Percentiles rank a stretch among this genome's conserved stretches.
Evolutionary conservation across 1,284 basidiomycete genomes (phyloP).

Genomic region (Vanrija humicola): DNA sequence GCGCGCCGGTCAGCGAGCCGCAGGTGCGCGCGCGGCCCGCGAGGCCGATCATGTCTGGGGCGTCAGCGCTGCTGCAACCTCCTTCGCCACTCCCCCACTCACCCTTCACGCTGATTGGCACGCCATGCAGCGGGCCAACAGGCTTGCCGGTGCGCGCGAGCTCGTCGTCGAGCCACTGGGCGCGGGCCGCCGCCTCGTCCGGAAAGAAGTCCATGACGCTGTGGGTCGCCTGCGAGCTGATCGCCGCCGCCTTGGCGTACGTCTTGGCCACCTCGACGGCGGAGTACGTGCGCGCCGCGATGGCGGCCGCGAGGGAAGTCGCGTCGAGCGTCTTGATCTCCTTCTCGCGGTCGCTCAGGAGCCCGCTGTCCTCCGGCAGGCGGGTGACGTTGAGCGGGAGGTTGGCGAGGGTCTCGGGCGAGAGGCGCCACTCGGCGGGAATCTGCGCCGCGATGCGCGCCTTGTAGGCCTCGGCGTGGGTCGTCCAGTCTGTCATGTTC

Average conservation of each 20-base stretch:
- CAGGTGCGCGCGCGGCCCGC: conserved; percentile 33
- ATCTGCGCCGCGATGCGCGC: conserved; percentile 6
- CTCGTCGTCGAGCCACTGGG: conserved; percentile 58
- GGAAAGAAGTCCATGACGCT: conserved; percentile 68
- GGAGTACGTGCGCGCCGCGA: conserved; percentile 27
- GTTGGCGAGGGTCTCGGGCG: neutral
- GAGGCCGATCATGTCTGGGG: conserved; percentile 44
- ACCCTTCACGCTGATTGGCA: conserved; percentile 60
- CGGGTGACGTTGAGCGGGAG: conserved; percentile 7
- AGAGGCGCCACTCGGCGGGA: conserved; percentile 14
- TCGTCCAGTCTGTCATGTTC: conserved; percentile 12
- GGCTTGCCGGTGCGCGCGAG: conserved; percentile 53
- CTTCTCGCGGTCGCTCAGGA: conserved; percentile 24
- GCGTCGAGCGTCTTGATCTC: conserved; percentile 38
- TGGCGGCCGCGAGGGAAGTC: conserved; percentile 32
- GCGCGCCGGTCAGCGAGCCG: too few relatives aligned
- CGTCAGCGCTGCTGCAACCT: neutral
- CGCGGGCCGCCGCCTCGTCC: conserved; percentile 58
- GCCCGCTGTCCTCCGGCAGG: conserved; percentile 12
- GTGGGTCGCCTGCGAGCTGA: conserved; percentile 53
- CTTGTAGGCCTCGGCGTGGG: conserved; percentile 9
- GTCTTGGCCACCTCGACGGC: conserved; percentile 31
- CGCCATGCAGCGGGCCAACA: conserved; percentile 59
- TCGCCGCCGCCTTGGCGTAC: conserved; percentile 25
- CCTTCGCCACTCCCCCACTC: neutral